A percentile compares a stretch with the other conserved stretches of the same genome.
These are phyloP conservation scores for Russula earlei DNA, from an alignment of 768 basidiomycete species.

Conservation along the genomic window DNA sequence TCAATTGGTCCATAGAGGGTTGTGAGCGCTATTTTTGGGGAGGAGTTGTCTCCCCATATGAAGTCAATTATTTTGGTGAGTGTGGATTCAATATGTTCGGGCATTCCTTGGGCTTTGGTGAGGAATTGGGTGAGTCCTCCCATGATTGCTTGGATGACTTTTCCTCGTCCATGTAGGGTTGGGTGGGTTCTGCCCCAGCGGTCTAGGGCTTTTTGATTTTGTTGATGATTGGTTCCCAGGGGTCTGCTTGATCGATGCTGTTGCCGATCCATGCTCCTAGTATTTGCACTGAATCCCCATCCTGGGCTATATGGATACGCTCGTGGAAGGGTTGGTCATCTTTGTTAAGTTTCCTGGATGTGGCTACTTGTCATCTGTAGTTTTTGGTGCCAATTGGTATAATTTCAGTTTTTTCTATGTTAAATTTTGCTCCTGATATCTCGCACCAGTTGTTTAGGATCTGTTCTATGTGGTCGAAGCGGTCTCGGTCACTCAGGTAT, in stretches of 20 bases:
- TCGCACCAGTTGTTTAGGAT: no score
- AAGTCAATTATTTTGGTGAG: slow-evolving; percentile 9
- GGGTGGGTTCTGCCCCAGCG: neutral
- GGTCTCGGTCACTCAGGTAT: no score
- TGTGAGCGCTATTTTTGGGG: neutral
- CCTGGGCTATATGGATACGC: no score
- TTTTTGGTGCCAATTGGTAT: no score
- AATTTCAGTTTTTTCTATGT: no score
- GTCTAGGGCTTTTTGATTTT: neutral
- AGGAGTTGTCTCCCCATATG: slow-evolving; percentile 9
- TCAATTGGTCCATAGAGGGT: neutral
- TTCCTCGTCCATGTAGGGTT: neutral
- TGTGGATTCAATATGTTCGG: neutral
- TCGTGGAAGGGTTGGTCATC: no score
- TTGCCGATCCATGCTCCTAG: neutral
- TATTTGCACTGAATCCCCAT: neutral
- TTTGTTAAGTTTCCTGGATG: no score
- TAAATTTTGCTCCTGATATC: no score
- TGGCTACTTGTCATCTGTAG: no score
- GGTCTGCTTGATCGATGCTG: neutral
- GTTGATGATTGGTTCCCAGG: neutral
- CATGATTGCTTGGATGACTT: neutral
- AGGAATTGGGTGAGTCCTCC: neutral
- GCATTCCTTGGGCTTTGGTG: neutral
- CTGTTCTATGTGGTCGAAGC: no score